Base-by-base conservation (phyloP, 1,139 yeast species). In the Taphrina populina region DNA sequence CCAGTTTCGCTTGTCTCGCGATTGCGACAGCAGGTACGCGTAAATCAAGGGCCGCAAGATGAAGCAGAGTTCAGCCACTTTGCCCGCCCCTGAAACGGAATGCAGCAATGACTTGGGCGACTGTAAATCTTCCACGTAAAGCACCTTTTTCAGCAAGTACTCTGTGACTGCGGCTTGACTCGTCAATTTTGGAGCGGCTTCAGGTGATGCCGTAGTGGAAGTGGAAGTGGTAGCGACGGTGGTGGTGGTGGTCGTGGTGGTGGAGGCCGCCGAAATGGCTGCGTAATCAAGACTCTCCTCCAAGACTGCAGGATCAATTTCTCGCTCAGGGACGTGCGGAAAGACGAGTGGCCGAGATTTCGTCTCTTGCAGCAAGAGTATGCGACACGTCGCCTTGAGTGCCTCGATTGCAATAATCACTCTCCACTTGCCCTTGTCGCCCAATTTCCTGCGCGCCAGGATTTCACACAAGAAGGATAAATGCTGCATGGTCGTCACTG, bases 401-500 rank as follows among this genome's bases (percentile, higher is more conserved):
- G 66, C 56, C 56, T 72, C 76, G 1, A 73, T 57, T 2, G 65
- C 64, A 10, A 72, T 40, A 5, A 73, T 64, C 1, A 68, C 63
- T 19, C 61, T 55, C 70, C 71, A 68, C 15, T 72, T 63, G 20
- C 64, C 66, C 32, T 58, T 57, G 8, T 64, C 65, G 24, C 69
- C 67, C n/a, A 61, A 62, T 36, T 61, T 59, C 29, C 64, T 63
- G 39, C 64, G 56, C 21, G 71, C 69, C 4, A 70, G 59, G 69
- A 72, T 72, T 59, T 73, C 76, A 62, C 68, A 62, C 24, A 73
- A 63, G 37, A 73, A 62, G 64, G 73, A 74, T 1, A 70, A 64
- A 53, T 68, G 66, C 46, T 69, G 66, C n/a, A 71, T 61, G 8
- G 70, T 60, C n/a, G 69, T 63, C 27, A 73, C 61, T 1, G 63